A percentile compares a stretch with the other conserved stretches of the same genome.
phyloP scores from a whole-genome alignment of 2,329 filamentous ascomycete species.

The Lasiodiplodia citricola region DNA sequence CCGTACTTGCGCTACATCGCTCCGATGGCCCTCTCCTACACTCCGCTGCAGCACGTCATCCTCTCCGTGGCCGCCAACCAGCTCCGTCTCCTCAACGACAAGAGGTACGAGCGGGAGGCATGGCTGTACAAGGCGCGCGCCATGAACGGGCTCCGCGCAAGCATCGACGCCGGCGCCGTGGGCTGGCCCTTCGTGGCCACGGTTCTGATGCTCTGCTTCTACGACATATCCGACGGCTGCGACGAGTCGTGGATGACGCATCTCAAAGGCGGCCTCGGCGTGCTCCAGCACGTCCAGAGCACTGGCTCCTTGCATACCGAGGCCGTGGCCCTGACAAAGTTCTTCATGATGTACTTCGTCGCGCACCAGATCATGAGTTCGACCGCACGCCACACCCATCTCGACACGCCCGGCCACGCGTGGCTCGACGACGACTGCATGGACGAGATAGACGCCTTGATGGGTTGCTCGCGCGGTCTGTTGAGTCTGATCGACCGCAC shows the following conservation, averaged over 20 bases:
- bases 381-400: conserved; percentile 29
- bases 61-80: conserved; percentile 40
- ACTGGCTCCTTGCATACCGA: conserved; percentile 25
- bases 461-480: conserved; percentile 41
- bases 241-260: conserved; percentile 41
- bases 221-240: conserved; percentile 42
- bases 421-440: conserved; percentile 35
- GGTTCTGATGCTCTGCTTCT: conserved; percentile 43
- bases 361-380: conserved; percentile 42
- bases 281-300: conserved; percentile 31
- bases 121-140: conserved; percentile 36
- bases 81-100: conserved; percentile 35
- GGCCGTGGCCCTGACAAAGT: conserved; percentile 32
- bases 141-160: conserved; percentile 34
- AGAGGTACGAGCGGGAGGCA: conserved; percentile 33
- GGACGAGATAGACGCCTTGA: conserved; percentile 39
- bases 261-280: conserved; percentile 36
- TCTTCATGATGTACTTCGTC: conserved; percentile 41
- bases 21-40: conserved; percentile 33
- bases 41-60: conserved; percentile 35
- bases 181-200: conserved; percentile 37
- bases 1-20: conserved; percentile 37
- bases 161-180: conserved; percentile 30
- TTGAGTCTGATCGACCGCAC: conserved; percentile 36
- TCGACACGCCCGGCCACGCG: conserved; percentile 19